phyloP scores from a whole-genome alignment of 2,329 filamentous ascomycete genomes.

The Colletotrichum melonis region DNA sequence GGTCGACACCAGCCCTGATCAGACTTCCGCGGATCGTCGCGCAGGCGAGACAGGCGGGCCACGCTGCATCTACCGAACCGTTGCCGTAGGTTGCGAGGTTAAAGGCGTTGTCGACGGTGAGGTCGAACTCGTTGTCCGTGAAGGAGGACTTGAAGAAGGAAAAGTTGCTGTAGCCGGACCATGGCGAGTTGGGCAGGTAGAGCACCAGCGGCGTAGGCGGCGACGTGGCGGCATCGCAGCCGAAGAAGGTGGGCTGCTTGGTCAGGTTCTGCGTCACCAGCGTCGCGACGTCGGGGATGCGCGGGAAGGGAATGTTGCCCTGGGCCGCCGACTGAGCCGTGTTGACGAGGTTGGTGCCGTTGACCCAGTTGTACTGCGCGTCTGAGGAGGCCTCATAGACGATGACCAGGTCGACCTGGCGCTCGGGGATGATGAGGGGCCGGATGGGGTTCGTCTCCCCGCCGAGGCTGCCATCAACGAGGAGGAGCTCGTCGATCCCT shows the following conservation, averaged over 20 bases:
- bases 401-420: slow-evolving; percentile 44
- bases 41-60: slow-evolving; percentile 84
- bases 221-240: slow-evolving; percentile 39
- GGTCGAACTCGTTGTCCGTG: slow-evolving; percentile 40
- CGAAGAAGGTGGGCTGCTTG: slow-evolving; percentile 43
- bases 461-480: slow-evolving; percentile 46
- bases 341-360: slow-evolving; percentile 42
- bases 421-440: slow-evolving; percentile 42
- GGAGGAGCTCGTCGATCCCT: slow-evolving; percentile 39
- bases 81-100: slow-evolving; percentile 83
- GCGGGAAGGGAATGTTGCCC: slow-evolving; percentile 42
- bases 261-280: slow-evolving; percentile 41
- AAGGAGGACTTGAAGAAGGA: slow-evolving; percentile 40
- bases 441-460: slow-evolving; percentile 45
- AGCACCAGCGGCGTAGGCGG: slow-evolving; percentile 40
- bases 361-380: slow-evolving; percentile 40
- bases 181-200: slow-evolving; percentile 44
- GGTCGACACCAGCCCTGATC: slow-evolving; percentile 43
- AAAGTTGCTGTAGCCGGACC: slow-evolving; percentile 43
- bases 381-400: slow-evolving; percentile 46
- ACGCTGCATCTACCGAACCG: slow-evolving; percentile 74
- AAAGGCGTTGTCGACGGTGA: slow-evolving; percentile 73
- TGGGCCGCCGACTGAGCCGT: slow-evolving; percentile 35
- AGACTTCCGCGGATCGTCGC: slow-evolving; percentile 80
- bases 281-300: slow-evolving; percentile 42